These are phyloP conservation scores for Sugiyamaella marilandica DNA, from an alignment of 805 yeast genomes.

Conservation along the genomic window DNA sequence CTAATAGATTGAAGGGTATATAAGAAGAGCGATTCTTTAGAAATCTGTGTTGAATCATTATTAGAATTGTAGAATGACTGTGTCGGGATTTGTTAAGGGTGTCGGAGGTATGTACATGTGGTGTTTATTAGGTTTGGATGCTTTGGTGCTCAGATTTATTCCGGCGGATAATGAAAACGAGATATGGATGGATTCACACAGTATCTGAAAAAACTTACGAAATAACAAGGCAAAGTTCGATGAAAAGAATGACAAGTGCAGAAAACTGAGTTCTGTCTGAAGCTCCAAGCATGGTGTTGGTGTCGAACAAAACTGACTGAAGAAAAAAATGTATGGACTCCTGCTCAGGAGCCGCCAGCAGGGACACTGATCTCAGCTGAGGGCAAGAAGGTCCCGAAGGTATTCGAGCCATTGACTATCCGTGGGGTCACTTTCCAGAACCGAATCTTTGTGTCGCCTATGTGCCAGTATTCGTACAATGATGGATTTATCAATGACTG, in stretches of 20 bases:
- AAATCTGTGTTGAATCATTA: too few relatives aligned
- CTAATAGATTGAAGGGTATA: too few relatives aligned
- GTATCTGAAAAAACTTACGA: too few relatives aligned
- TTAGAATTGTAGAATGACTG: neutral
- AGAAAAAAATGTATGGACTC: slow-evolving; percentile 18
- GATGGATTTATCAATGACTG: slow-evolving; percentile 42
- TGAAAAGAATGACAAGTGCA: too few relatives aligned
- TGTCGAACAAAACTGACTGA: neutral
- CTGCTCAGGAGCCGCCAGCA: slow-evolving; percentile 34
- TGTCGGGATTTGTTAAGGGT: neutral
- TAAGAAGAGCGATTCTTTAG: too few relatives aligned
- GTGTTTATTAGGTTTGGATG: too few relatives aligned
- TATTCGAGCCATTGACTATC: slow-evolving; percentile 43
- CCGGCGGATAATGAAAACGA: too few relatives aligned
- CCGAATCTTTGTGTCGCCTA: slow-evolving; percentile 47
- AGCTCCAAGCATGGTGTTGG: too few relatives aligned
- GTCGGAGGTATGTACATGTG: neutral
- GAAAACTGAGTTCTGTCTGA: too few relatives aligned
- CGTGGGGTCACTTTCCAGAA: slow-evolving; percentile 42
- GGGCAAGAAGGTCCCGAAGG: slow-evolving; percentile 32
- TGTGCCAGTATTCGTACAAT: slow-evolving; percentile 18
- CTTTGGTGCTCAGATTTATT: too few relatives aligned
- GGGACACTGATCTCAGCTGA: slow-evolving; percentile 29
- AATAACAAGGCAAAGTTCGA: too few relatives aligned
- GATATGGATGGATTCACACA: too few relatives aligned